These are phyloP conservation scores for Pichia sp. DNA, from an alignment of 1,139 yeast species.

Conservation along the genomic window DNA sequence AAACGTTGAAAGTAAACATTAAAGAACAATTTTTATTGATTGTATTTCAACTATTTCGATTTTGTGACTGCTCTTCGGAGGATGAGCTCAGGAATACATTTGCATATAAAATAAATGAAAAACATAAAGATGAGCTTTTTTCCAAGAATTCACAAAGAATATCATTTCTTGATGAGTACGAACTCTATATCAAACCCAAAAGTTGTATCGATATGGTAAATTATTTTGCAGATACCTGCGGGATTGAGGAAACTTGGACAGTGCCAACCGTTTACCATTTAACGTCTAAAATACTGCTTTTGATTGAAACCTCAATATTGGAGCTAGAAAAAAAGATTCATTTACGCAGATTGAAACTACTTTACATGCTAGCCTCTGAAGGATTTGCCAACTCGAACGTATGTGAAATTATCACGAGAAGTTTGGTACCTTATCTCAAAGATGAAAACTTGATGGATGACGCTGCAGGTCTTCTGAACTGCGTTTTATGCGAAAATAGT, in stretches of 20 bases:
- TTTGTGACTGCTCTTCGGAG: constrained; percentile 35
- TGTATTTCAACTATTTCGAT: constrained; percentile 33
- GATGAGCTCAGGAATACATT: not conserved
- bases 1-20: constrained; percentile 16
- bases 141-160: not conserved
- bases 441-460: constrained; percentile 29
- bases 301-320: constrained; percentile 29
- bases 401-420: constrained; percentile 26
- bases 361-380: constrained; percentile 33
- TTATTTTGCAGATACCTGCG: constrained; percentile 11
- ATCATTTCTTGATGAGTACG: constrained; percentile 17
- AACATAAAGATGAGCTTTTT: constrained; percentile 2
- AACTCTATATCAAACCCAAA: constrained; percentile 22
- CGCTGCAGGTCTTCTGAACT: constrained; percentile 25
- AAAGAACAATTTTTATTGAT: constrained; percentile 34
- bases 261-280: constrained; percentile 37
- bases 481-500: constrained; percentile 11
- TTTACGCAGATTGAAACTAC: constrained; percentile 40
- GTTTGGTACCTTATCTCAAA: constrained; percentile 28
- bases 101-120: not conserved
- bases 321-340: constrained; percentile 27
- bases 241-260: constrained; percentile 36
- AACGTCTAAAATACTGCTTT: constrained; percentile 33
- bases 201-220: constrained; percentile 15
- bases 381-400: constrained; percentile 23